Evolutionary conservation across 2,329 filamentous ascomycete genomes (phyloP).

Genomic region (Hypoxylon sp.): DNA sequence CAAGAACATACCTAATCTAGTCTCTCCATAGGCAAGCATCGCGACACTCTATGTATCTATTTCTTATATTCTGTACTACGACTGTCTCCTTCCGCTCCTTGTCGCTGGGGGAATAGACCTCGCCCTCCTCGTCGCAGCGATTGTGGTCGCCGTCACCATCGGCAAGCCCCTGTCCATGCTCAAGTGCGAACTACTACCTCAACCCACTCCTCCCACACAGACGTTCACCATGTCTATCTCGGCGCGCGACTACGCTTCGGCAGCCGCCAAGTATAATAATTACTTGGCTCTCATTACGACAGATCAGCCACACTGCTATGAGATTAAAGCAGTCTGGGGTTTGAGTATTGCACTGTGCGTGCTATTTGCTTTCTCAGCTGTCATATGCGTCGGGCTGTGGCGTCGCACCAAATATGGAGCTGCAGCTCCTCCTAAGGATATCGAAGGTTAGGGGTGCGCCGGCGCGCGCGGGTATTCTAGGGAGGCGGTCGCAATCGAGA

Average conservation of each 20-base stretch:
- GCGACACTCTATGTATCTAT: slow-evolving; percentile 84
- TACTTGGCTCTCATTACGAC: slow-evolving; percentile 66
- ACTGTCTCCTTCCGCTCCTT: slow-evolving; percentile 81
- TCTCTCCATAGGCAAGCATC: slow-evolving; percentile 75
- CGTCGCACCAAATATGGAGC: slow-evolving; percentile 65
- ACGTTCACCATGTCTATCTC: slow-evolving; percentile 53
- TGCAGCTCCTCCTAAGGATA: slow-evolving; percentile 61
- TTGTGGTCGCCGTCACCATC: slow-evolving; percentile 82
- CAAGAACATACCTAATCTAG: slow-evolving; percentile 35
- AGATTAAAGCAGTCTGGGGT: slow-evolving; percentile 91
- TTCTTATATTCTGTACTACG: slow-evolving; percentile 85
- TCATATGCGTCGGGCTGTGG: slow-evolving; percentile 74
- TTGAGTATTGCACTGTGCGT: slow-evolving; percentile 83
- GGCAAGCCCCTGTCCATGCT: slow-evolving; percentile 86
- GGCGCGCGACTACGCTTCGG: slow-evolving; percentile 45
- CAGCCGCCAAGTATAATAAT: slow-evolving; percentile 52
- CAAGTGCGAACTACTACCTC: slow-evolving; percentile 72
- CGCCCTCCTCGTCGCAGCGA: slow-evolving; percentile 80
- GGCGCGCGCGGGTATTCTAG: slow-evolving; percentile 56
- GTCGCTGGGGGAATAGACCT: slow-evolving; percentile 76
- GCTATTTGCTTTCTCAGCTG: slow-evolving; percentile 74
- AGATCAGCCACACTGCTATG: slow-evolving; percentile 77
- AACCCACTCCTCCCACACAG: slow-evolving; percentile 56
- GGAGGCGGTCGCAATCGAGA: slow-evolving; percentile 22
- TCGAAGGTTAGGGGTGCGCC: slow-evolving; percentile 65